Evolutionary conservation across 1,139 yeast species (phyloP).

Genomic region (Geotrichum restrictum): DNA sequence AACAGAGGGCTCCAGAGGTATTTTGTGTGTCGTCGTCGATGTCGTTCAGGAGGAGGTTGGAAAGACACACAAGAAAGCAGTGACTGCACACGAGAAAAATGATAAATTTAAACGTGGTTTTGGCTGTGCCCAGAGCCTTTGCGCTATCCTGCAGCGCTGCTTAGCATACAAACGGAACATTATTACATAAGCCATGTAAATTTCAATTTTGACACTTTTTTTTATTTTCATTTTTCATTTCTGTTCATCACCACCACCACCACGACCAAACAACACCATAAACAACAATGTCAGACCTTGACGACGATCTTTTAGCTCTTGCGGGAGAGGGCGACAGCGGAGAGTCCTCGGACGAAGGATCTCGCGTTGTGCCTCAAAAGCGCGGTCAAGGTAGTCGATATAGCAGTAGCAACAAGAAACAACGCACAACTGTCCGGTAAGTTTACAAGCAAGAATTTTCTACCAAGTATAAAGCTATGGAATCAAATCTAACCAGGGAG

Average conservation of each 20-base stretch:
- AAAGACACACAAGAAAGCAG: not conserved
- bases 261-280: too few relatives aligned
- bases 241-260: too few relatives aligned
- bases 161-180: too few relatives aligned
- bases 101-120: not conserved
- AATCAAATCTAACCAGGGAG: not conserved
- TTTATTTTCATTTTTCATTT: too few relatives aligned
- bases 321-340: constrained; percentile 63
- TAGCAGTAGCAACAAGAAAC: constrained; percentile 25
- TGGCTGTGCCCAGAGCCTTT: too few relatives aligned
- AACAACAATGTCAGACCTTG: constrained; percentile 31
- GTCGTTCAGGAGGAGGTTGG: not conserved
- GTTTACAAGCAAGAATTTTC: constrained; percentile 10
- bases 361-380: constrained; percentile 22
- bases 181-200: too few relatives aligned
- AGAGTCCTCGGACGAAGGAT: constrained; percentile 28
- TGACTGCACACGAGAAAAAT: too few relatives aligned
- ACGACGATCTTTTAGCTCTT: constrained; percentile 81
- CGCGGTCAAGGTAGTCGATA: constrained; percentile 10
- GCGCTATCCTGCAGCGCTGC: too few relatives aligned
- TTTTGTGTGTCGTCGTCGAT: not conserved
- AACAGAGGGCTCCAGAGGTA: not conserved
- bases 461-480: constrained; percentile 20
- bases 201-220: too few relatives aligned
- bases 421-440: constrained; percentile 28